Percentiles rank a stretch among this genome's conserved stretches.
Conservation (phyloP, 2,329 filamentous ascomycete genomes). For the Metarhizium album region DNA sequence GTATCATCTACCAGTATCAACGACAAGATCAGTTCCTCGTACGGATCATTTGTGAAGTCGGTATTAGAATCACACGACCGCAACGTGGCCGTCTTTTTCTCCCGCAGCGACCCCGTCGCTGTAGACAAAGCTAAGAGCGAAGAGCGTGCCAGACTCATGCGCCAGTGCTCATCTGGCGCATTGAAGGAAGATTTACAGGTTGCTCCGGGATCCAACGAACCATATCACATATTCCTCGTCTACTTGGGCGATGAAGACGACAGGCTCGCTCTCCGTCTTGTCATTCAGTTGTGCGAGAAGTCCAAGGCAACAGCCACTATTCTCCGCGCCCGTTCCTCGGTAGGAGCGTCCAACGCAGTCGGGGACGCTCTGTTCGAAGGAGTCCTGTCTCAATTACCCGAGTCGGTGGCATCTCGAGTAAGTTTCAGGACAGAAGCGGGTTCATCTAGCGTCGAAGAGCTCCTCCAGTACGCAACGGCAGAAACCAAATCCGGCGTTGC, state of each 20-base stretch:
- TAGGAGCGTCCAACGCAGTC: slow-evolving; percentile 1
- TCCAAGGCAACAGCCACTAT: slow-evolving; percentile 69
- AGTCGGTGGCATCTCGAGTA: slow-evolving; percentile 9
- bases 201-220: slow-evolving; percentile 52
- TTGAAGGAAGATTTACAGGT: slow-evolving; percentile 42
- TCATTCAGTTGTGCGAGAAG: slow-evolving; percentile 75
- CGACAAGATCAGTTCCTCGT: slow-evolving; percentile 35
- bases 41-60: slow-evolving; percentile 63
- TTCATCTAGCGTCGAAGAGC: slow-evolving; percentile 12
- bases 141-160: slow-evolving; percentile 30
- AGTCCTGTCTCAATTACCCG: slow-evolving; percentile 6
- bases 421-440: slow-evolving; percentile 11
- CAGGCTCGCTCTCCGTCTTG: slow-evolving; percentile 64
- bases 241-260: slow-evolving; percentile 83
- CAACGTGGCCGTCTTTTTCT: slow-evolving; percentile 71
- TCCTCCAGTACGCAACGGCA: slow-evolving; percentile 11
- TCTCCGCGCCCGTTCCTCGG: slow-evolving; percentile 26
- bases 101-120: slow-evolving; percentile 41
- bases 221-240: slow-evolving; percentile 76
- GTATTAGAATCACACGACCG: slow-evolving; percentile 55
- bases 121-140: slow-evolving; percentile 19
- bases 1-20: slow-evolving; percentile 18
- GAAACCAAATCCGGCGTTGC: slow-evolving; percentile 5
- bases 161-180: slow-evolving; percentile 49
- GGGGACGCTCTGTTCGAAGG: slow-evolving; percentile 8